Evolutionary conservation across 192 early-diverging fungal genomes (phyloP).

Genomic region (Cladochytrium replicatum): DNA sequence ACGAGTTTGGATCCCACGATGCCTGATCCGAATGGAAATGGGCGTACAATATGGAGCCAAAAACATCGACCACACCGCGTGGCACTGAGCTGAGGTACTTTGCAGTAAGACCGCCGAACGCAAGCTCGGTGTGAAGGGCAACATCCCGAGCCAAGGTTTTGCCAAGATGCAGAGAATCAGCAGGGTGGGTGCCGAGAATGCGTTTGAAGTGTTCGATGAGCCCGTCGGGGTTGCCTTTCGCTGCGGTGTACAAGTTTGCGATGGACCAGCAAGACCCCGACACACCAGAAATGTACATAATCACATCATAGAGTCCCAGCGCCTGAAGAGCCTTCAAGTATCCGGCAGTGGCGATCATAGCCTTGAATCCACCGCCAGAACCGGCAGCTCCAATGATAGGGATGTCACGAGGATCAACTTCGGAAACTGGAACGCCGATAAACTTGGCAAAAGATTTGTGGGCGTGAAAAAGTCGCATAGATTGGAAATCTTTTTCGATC

Average conservation of each 20-base stretch:
- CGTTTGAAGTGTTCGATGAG: constrained; percentile 10
- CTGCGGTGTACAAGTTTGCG: constrained; percentile 34
- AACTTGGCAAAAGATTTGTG: constrained; percentile 63
- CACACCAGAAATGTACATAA: constrained; percentile 59
- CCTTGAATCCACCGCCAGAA: constrained; percentile 73
- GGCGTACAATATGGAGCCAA: constrained; percentile 38
- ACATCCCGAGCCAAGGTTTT: no score
- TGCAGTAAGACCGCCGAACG: constrained; percentile 10
- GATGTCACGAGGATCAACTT: constrained; percentile 58
- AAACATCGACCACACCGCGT: constrained; percentile 48
- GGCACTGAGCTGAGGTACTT: constrained; percentile 19
- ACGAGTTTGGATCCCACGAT: constrained; percentile 30
- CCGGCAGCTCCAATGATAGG: constrained; percentile 65
- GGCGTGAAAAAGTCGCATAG: constrained; percentile 37
- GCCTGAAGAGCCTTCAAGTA: constrained; percentile 58
- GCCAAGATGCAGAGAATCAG: constrained; percentile 10
- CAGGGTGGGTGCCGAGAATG: constrained; percentile 4
- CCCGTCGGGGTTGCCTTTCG: neutral
- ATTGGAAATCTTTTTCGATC: constrained; percentile 36
- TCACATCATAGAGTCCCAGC: constrained; percentile 54
- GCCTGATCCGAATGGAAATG: constrained; percentile 35
- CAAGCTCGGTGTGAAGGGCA: constrained; percentile 13
- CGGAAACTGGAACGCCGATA: constrained; percentile 52
- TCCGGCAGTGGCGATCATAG: constrained; percentile 66
- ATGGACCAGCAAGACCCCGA: constrained; percentile 56